Evolutionary conservation across 768 basidiomycete species (phyloP).

Genomic region (Trametes coccinea): DNA sequence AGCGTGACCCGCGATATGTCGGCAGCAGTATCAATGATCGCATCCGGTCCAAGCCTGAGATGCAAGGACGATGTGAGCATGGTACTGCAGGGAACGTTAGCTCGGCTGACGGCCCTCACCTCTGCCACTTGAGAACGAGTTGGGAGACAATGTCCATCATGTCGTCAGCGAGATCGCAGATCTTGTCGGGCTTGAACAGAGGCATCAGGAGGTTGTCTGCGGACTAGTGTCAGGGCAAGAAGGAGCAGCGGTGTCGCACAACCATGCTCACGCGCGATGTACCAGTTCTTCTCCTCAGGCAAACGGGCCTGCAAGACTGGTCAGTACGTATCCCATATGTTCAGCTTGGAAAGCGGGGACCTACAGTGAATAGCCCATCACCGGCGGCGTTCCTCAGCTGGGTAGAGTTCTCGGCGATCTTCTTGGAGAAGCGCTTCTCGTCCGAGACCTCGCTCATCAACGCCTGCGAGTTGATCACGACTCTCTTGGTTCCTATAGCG

Average conservation of each 20-base stretch:
- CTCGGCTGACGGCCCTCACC: slow-evolving; percentile 27
- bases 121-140: slow-evolving; percentile 45
- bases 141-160: slow-evolving; percentile 50
- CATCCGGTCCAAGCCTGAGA: slow-evolving; percentile 42
- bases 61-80: neutral
- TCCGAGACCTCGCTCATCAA: slow-evolving; percentile 44
- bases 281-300: slow-evolving; percentile 48
- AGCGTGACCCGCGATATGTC: slow-evolving; percentile 51
- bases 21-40: slow-evolving; percentile 42
- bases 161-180: slow-evolving; percentile 47
- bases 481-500: slow-evolving; percentile 27
- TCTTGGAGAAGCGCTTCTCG: slow-evolving; percentile 45
- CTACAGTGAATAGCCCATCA: slow-evolving; percentile 45
- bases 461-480: slow-evolving; percentile 37
- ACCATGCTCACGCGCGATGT: slow-evolving; percentile 39
- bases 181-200: slow-evolving; percentile 41
- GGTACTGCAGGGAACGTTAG: neutral
- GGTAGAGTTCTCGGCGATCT: slow-evolving; percentile 35
- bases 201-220: slow-evolving; percentile 42
- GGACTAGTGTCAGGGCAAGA: neutral
- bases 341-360: slow-evolving; percentile 13
- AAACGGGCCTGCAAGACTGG: slow-evolving; percentile 31
- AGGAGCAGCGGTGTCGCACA: neutral
- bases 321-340: slow-evolving; percentile 16
- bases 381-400: slow-evolving; percentile 39